Conservation (phyloP, 805 yeast genomes). For the Ogataea kodamae region DNA sequence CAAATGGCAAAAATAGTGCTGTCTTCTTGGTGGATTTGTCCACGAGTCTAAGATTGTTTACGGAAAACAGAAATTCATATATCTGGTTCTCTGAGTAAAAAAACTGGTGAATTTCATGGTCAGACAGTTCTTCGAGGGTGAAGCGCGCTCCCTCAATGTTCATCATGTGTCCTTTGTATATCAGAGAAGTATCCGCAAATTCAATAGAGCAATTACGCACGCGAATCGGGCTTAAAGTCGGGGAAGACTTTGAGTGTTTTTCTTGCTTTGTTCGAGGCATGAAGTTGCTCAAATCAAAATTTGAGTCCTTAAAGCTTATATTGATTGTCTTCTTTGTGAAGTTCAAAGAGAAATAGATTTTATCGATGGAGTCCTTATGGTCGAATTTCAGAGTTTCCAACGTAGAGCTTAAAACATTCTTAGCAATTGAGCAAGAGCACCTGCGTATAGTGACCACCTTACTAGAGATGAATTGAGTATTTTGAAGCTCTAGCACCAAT, state of each 20-base stretch:
- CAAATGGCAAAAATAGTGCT: slow-evolving; percentile 16
- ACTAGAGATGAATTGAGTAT: not conserved
- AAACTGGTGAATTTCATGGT: slow-evolving; percentile 3
- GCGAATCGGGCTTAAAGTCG: too few species aligned
- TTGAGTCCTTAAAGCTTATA: slow-evolving; percentile 1
- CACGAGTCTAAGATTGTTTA: slow-evolving; percentile 12
- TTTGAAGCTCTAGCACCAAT: not conserved
- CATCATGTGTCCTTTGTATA: slow-evolving; percentile 1
- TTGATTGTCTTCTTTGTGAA: not conserved
- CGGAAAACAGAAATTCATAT: slow-evolving; percentile 11
- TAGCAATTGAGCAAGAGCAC: not conserved
- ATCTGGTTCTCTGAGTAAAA: slow-evolving; percentile 5
- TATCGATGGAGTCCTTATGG: not conserved
- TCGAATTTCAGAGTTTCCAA: not conserved
- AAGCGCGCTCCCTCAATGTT: slow-evolving; percentile 12
- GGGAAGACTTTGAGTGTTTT: too few species aligned
- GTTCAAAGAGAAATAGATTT: not conserved
- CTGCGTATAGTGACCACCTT: too few species aligned
- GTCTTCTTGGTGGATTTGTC: slow-evolving; percentile 2
- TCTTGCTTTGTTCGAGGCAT: not conserved
- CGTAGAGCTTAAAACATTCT: not conserved
- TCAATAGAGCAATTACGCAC: too few species aligned
- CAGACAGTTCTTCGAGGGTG: slow-evolving; percentile 8
- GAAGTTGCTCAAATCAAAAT: slow-evolving; percentile 5
- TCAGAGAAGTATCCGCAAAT: slow-evolving; percentile 8